A percentile compares a stretch with the other conserved stretches of the same genome.
Evolutionary conservation across 2,329 filamentous ascomycete species (phyloP).

Genomic region (Epichloe hybrida): DNA sequence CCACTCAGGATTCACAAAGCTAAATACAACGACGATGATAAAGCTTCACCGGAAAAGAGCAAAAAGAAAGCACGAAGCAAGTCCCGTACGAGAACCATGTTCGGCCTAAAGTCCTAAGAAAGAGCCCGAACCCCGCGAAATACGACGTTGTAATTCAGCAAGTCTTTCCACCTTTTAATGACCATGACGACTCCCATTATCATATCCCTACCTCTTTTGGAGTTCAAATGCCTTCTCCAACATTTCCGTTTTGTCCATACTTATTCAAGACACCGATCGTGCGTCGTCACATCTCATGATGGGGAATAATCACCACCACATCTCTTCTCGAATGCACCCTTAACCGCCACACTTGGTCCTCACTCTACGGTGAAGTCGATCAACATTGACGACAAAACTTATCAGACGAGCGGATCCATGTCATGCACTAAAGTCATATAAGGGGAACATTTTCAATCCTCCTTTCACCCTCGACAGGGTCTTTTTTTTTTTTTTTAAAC

Average conservation of each 20-base stretch:
- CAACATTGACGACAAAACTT: background rate
- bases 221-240: slow-evolving; percentile 16
- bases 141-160: background rate
- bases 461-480: background rate
- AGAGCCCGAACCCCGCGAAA: background rate
- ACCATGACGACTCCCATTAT: slow-evolving; percentile 17
- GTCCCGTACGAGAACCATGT: slow-evolving; percentile 61
- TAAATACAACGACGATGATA: slow-evolving; percentile 65
- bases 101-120: slow-evolving; percentile 33
- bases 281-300: background rate
- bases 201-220: slow-evolving; percentile 17
- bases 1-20: slow-evolving; percentile 78
- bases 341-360: background rate
- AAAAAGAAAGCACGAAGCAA: slow-evolving; percentile 57
- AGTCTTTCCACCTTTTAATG: slow-evolving; percentile 9
- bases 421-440: background rate
- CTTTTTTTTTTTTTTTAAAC: too few species aligned
- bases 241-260: background rate
- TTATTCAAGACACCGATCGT: slow-evolving; percentile 3
- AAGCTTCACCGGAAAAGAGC: slow-evolving; percentile 29
- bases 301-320: background rate
- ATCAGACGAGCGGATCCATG: background rate
- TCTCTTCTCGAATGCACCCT: background rate
- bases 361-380: background rate
- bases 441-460: background rate